phyloP scores from a whole-genome alignment of 164 flowering plant genomes.

The Berberis vulgaris region DNA sequence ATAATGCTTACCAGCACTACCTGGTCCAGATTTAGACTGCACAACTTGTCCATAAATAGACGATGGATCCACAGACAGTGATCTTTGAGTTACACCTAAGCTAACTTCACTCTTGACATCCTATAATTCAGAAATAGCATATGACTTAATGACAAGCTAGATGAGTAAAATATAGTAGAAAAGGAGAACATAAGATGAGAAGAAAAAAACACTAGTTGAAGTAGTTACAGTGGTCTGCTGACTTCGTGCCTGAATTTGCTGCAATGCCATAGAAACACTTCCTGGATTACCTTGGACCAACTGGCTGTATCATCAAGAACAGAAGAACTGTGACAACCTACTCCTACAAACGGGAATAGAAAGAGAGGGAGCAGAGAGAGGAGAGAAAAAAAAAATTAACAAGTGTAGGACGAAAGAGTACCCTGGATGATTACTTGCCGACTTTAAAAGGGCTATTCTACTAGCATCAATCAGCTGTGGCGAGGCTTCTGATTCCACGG shows the following conservation, averaged over 20 bases:
- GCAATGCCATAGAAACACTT: conserved; percentile 62
- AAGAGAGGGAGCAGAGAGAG: not conserved
- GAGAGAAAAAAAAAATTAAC: not conserved
- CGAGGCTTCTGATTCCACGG: conserved; percentile 65
- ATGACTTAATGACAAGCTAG: not conserved
- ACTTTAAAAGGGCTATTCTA: conserved; percentile 72
- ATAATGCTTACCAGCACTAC: conserved; percentile 44
- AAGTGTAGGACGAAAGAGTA: conserved; percentile 12
- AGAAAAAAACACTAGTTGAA: conserved; percentile 5
- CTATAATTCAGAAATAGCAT: conserved; percentile 25
- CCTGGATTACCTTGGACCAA: conserved; percentile 68
- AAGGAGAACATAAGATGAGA: not conserved
- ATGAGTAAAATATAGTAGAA: not conserved
- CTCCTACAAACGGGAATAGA: not conserved
- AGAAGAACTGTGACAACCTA: not conserved
- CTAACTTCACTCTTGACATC: conserved; percentile 65
- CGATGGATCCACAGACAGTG: conserved; percentile 74
- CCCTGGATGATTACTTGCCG: conserved; percentile 72
- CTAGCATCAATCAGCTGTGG: conserved; percentile 65
- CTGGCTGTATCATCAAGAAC: conserved; percentile 49
- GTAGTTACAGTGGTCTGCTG: conserved; percentile 48
- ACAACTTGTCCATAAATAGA: conserved; percentile 76
- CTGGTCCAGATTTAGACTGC: conserved; percentile 73
- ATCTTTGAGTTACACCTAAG: conserved; percentile 51
- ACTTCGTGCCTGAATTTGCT: conserved; percentile 70